Evolutionary conservation across 164 flowering plant species (phyloP).

Genomic region (Vitis rotundifolia): DNA sequence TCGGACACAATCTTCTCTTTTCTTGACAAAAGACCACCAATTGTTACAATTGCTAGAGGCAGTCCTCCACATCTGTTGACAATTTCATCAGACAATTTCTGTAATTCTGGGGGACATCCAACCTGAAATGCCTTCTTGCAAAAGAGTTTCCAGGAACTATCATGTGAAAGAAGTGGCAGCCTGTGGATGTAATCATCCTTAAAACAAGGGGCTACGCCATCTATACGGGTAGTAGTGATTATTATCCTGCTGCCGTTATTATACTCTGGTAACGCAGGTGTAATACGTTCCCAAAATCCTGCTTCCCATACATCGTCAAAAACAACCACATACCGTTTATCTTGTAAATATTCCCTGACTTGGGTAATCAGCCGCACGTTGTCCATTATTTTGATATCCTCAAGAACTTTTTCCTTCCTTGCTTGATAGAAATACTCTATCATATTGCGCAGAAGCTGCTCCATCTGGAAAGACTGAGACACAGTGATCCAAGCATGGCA

Average conservation of each 20-base stretch:
- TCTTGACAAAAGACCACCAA: conserved; percentile 21
- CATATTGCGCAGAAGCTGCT: too few relatives aligned
- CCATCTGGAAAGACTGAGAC: too few relatives aligned
- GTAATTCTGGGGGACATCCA: conserved; percentile 9
- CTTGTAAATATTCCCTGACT: neutral
- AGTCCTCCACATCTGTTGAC: conserved; percentile 21
- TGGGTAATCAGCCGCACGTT: too few relatives aligned
- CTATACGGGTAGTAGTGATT: conserved; percentile 19
- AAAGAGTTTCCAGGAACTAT: conserved; percentile 1
- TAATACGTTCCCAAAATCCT: conserved; percentile 14
- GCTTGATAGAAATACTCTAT: too few relatives aligned
- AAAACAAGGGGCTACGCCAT: conserved; percentile 7
- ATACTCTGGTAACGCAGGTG: conserved; percentile 7
- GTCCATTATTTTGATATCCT: too few relatives aligned
- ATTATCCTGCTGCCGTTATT: conserved; percentile 17
- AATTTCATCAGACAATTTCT: conserved; percentile 6
- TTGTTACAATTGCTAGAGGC: conserved; percentile 32
- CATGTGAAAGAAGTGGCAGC: neutral
- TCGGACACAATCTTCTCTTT: conserved; percentile 12
- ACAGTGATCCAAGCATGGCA: conserved; percentile 19
- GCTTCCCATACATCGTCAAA: conserved; percentile 27
- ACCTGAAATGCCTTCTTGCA: conserved; percentile 8
- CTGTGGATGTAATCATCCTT: neutral
- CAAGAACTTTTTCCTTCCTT: too few relatives aligned
- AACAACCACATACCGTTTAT: conserved; percentile 13